Evolutionary conservation across 805 yeast genomes (phyloP), one percentile per base, ranked within the genome.

Genomic region (Candida andamanensis): DNA sequence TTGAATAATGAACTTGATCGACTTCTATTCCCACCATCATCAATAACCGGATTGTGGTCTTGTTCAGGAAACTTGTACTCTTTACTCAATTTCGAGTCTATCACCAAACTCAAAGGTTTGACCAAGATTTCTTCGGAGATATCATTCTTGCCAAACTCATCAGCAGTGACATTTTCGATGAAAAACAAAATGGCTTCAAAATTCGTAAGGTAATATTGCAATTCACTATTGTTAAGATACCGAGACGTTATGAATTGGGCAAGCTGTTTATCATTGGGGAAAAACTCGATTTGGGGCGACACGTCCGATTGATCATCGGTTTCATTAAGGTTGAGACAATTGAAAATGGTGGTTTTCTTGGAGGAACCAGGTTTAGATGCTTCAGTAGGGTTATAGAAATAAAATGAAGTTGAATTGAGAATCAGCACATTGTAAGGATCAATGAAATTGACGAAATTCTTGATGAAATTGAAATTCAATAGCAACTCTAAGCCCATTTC

Each of bases 161-260:
- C 37, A 10, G 61, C 39, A 1, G 67, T 57, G 5, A 63, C 55
- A 28, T 57, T 61, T 36, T 60, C 56, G 22, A 64, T 45, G 42
- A 57, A 65, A 27, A 47, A 54, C 10, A 63, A 45, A 12, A 60
- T 54, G 3, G 71, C 71, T 33, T 65, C 71, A 32, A 63, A 58
- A 40, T 65, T 65, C 3, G 70, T 64, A 18, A 64, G 45, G 39
- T 62, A 64, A 36, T 53, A 65, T 29, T 52, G 50, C 22, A 56
- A 37, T 36, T 64, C 71, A 1, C 70, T 69, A 17, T 49, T 52
- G 41, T 64, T 63, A 25, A 63, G 49, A 35, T 47, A 58, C 11
- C 37, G 46, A 11, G 39, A 30, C 31, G 46, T 47, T 8, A 63
- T 46, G 35, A 45, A 50, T 6, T 50, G 39, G n/a, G 58, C 46